Percentiles rank a stretch among this genome's conserved stretches.
These are phyloP conservation scores for Amanita subjunquillea DNA, from an alignment of 768 basidiomycete genomes.

Conservation along the genomic window DNA sequence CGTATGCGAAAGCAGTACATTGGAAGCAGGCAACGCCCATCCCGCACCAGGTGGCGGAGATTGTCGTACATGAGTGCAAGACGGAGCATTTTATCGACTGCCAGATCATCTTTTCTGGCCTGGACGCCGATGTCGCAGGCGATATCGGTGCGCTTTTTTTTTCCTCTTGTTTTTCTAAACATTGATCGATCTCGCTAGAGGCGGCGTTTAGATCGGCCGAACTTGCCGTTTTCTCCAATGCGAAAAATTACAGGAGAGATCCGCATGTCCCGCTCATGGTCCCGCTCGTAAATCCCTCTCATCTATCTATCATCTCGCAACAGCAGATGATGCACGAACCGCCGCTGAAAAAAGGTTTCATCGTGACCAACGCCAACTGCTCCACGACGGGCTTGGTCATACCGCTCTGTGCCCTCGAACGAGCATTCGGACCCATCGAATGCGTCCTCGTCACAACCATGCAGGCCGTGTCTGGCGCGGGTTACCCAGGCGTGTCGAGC, in stretches of 20 bases:
- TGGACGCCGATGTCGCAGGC: slow-evolving; percentile 91
- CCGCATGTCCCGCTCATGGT: slow-evolving; percentile 92
- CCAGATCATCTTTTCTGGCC: slow-evolving; percentile 85
- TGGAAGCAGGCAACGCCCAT: slow-evolving; percentile 88
- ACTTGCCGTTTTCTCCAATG: slow-evolving; percentile 89
- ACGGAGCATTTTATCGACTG: slow-evolving; percentile 75
- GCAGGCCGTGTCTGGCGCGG: slow-evolving; percentile 95
- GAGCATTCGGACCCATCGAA: slow-evolving; percentile 89
- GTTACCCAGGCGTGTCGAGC: slow-evolving; percentile 89
- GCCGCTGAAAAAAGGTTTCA: slow-evolving; percentile 75
- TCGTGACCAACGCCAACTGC: slow-evolving; percentile 98
- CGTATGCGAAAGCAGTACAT: slow-evolving; percentile 58
- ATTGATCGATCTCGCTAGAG: slow-evolving; percentile 37
- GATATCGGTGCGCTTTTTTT: slow-evolving; percentile 63
- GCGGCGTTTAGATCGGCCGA: slow-evolving; percentile 78
- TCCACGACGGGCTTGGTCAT: slow-evolving; percentile 90
- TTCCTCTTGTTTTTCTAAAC: neutral
- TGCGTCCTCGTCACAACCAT: slow-evolving; percentile 87
- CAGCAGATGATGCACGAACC: slow-evolving; percentile 65
- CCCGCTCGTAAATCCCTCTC: slow-evolving; percentile 86
- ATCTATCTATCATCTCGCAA: slow-evolving; percentile 75
- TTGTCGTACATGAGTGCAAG: slow-evolving; percentile 68
- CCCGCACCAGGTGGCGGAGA: slow-evolving; percentile 46
- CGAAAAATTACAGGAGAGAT: slow-evolving; percentile 93
- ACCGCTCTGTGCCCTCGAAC: slow-evolving; percentile 85